Percentiles rank a stretch among this genome's conserved stretches.
phyloP scores from a whole-genome alignment of 805 yeast species.

The Ogataea methylovora region DNA sequence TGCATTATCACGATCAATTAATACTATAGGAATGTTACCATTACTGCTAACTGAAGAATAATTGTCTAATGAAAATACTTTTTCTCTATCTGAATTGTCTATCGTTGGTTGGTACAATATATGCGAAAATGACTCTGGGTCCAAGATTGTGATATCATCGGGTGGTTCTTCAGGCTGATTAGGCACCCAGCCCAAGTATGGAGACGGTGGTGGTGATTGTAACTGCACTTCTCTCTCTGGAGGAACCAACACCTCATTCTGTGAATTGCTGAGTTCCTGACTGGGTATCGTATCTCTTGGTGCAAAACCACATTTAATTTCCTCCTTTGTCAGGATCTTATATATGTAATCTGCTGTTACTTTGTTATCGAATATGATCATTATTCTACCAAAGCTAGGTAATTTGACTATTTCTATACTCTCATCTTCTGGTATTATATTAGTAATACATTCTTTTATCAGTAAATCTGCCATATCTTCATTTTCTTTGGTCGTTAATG shows the following conservation, averaged over 20 bases:
- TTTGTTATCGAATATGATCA: conserved; percentile 17
- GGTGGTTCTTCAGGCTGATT: conserved; percentile 25
- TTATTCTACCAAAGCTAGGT: conserved; percentile 18
- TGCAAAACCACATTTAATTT: conserved; percentile 9
- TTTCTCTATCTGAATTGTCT: conserved; percentile 11
- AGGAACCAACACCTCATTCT: conserved; percentile 4
- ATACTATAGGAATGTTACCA: conserved; percentile 16
- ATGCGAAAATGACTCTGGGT: conserved; percentile 23
- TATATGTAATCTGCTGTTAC: conserved; percentile 9
- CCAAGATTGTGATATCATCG: conserved; percentile 19
- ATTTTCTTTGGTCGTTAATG: conserved; percentile 11
- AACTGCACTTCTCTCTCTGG: conserved; percentile 23
- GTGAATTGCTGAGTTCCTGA: not conserved
- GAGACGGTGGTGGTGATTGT: conserved; percentile 29
- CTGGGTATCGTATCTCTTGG: conserved; percentile 1
- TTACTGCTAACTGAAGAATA: conserved; percentile 6
- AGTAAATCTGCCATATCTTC: conserved; percentile 12
- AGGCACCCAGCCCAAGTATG: conserved; percentile 23
- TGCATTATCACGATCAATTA: conserved; percentile 23
- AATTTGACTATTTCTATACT: conserved; percentile 13
- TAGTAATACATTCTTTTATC: conserved; percentile 5
- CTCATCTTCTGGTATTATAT: conserved; percentile 9
- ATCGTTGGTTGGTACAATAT: conserved; percentile 19
- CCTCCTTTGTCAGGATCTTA: conserved; percentile 8
- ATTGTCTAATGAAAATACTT: conserved; percentile 8